Percentiles rank a stretch among this genome's conserved stretches.
Conservation (phyloP, 805 yeast genomes). For the Naumovozyma baii region DNA sequence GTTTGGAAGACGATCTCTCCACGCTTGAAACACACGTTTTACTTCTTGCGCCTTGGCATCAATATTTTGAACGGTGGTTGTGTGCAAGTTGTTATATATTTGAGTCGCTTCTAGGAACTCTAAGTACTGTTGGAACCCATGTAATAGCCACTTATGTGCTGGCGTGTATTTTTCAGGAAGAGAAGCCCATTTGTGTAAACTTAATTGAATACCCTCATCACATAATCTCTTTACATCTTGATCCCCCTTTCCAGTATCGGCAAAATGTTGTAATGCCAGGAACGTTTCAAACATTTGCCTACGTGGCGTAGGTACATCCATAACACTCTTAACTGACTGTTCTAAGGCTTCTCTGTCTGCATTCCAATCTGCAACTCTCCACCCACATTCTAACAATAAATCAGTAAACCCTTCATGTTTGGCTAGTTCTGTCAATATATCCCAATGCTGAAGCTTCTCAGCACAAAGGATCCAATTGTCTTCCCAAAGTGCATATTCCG, state of each 20-base stretch:
- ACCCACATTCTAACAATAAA: constrained; percentile 91
- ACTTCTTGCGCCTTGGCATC: constrained; percentile 91
- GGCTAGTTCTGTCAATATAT: constrained; percentile 87
- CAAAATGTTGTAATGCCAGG: constrained; percentile 83
- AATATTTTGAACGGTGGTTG: constrained; percentile 85
- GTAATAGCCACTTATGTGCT: constrained; percentile 84
- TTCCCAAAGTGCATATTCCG: constrained; percentile 95
- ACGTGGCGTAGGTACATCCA: constrained; percentile 98
- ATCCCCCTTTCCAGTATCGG: constrained; percentile 78
- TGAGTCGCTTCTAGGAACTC: constrained; percentile 97
- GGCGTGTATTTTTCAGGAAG: constrained; percentile 63
- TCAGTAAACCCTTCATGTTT: constrained; percentile 98
- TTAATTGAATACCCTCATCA: constrained; percentile 92
- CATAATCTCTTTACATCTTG: constrained; percentile 78
- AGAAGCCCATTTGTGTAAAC: constrained; percentile 87
- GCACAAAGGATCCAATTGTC: constrained; percentile 98
- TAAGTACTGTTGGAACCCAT: constrained; percentile 93
- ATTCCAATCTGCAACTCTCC: constrained; percentile 99
- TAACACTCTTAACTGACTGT: constrained; percentile 86
- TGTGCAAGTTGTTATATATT: constrained; percentile 74
- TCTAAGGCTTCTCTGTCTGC: constrained; percentile 90
- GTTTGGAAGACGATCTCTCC: constrained; percentile 96
- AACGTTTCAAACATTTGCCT: constrained; percentile 93
- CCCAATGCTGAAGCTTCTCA: constrained; percentile 97
- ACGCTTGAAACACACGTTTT: constrained; percentile 88